Percentiles rank a stretch among this genome's conserved stretches.
Conservation (phyloP, 768 basidiomycete genomes). For the Suillus luteus region DNA sequence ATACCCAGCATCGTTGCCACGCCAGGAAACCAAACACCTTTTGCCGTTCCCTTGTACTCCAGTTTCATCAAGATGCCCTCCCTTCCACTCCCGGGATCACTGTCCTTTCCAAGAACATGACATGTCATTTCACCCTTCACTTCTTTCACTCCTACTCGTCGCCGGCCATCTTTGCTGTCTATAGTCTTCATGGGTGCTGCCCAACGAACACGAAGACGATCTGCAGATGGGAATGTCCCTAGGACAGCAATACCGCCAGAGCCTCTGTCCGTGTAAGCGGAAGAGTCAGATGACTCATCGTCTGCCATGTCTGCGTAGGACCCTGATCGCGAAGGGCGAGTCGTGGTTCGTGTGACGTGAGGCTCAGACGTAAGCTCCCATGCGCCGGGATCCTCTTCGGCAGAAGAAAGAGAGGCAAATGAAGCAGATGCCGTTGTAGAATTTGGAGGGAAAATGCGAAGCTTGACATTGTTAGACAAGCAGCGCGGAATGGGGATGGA, state of each 20-base stretch:
- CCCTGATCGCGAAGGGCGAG: slow-evolving; percentile 53
- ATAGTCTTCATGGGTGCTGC: slow-evolving; percentile 60
- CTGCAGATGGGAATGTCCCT: slow-evolving; percentile 77
- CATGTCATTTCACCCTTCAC: slow-evolving; percentile 70
- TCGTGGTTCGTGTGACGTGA: slow-evolving; percentile 59
- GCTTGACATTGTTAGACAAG: slow-evolving; percentile 70
- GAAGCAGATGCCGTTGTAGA: slow-evolving; percentile 54
- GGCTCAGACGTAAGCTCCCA: slow-evolving; percentile 84
- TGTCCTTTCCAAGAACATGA: slow-evolving; percentile 52
- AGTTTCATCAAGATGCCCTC: slow-evolving; percentile 66
- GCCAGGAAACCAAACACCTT: slow-evolving; percentile 80
- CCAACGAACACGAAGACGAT: slow-evolving; percentile 77
- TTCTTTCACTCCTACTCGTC: slow-evolving; percentile 69
- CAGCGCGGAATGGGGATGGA: slow-evolving; percentile 80
- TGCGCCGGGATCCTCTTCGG: slow-evolving; percentile 64
- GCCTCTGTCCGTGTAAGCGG: slow-evolving; percentile 46
- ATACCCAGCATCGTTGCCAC: slow-evolving; percentile 80
- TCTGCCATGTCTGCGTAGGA: slow-evolving; percentile 77
- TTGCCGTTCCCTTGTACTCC: slow-evolving; percentile 73
- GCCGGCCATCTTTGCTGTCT: slow-evolving; percentile 51
- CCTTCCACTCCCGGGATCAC: slow-evolving; percentile 36
- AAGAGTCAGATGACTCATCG: slow-evolving; percentile 80
- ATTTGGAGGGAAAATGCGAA: slow-evolving; percentile 71
- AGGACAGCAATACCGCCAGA: slow-evolving; percentile 68
- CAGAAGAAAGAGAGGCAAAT: slow-evolving; percentile 73